Evolutionary conservation across 768 basidiomycete genomes (phyloP).

Genomic region (Zangia roseola): DNA sequence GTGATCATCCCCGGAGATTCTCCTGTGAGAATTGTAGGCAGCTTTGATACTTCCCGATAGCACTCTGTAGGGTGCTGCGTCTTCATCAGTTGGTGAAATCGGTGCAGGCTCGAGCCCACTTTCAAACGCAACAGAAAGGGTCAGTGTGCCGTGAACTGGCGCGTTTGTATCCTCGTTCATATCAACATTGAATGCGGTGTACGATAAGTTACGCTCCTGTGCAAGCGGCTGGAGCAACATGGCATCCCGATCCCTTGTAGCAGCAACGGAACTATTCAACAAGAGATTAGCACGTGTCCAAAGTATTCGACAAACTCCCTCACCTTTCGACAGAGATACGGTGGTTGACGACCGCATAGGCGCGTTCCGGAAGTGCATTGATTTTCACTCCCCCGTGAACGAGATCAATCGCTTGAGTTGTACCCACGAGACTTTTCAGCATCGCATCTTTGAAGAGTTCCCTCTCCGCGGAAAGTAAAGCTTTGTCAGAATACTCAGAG

Average conservation of each 20-base stretch:
- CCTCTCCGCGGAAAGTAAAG: conserved; percentile 52
- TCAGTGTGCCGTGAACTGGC: conserved; percentile 45
- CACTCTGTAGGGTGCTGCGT: conserved; percentile 42
- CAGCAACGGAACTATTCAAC: conserved; percentile 36
- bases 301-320: conserved; percentile 3
- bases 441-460: conserved; percentile 39
- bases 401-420: conserved; percentile 78
- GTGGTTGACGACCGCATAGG: conserved; percentile 69
- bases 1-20: conserved; percentile 31
- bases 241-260: conserved; percentile 44
- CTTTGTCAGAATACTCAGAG: conserved; percentile 48
- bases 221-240: conserved; percentile 46
- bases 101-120: conserved; percentile 64
- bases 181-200: conserved; percentile 51
- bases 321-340: conserved; percentile 64
- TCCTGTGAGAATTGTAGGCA: conserved; percentile 51
- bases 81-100: conserved; percentile 43
- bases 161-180: conserved; percentile 33
- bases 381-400: conserved; percentile 67
- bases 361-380: conserved; percentile 78
- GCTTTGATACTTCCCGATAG: conserved; percentile 67
- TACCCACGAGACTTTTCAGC: conserved; percentile 52
- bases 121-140: conserved; percentile 47
- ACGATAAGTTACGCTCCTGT: conserved; percentile 53
- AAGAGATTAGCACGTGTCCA: background rate